Conservation (phyloP, 495 filamentous ascomycete genomes). For the Thermochaetoides thermophila region DNA sequence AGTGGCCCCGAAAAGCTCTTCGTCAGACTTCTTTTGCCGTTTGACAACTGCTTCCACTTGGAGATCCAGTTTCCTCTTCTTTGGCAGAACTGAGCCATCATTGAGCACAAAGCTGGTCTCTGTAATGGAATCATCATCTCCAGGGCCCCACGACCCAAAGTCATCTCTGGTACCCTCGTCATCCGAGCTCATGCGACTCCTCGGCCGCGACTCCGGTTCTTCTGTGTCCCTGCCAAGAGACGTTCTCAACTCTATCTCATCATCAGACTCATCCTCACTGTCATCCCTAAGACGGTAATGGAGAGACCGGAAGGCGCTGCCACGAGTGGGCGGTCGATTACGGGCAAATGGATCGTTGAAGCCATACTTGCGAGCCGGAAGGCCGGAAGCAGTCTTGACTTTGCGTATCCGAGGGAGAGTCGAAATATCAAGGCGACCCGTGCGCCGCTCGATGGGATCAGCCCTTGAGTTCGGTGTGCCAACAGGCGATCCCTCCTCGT, state of each 20-base stretch:
- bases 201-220: slow-evolving; percentile 65
- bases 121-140: slow-evolving; percentile 42
- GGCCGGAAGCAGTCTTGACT: slow-evolving; percentile 37
- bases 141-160: slow-evolving; percentile 26
- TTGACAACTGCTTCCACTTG: slow-evolving; percentile 50
- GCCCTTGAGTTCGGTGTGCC: slow-evolving; percentile 56
- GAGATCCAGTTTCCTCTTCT: slow-evolving; percentile 55
- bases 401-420: slow-evolving; percentile 61
- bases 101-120: slow-evolving; percentile 35
- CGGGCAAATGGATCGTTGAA: slow-evolving; percentile 71
- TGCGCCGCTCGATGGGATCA: slow-evolving; percentile 36
- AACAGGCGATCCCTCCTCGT: slow-evolving; percentile 41
- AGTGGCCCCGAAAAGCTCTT: slow-evolving; percentile 55
- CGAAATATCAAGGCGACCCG: slow-evolving; percentile 42
- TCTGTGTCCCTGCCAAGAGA: slow-evolving; percentile 60
- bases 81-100: slow-evolving; percentile 29
- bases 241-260: slow-evolving; percentile 28
- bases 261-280: slow-evolving; percentile 43
- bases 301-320: slow-evolving; percentile 32
- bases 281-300: slow-evolving; percentile 40
- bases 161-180: slow-evolving; percentile 53
- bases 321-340: slow-evolving; percentile 36
- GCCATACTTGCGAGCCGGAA: slow-evolving; percentile 45
- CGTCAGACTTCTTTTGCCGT: slow-evolving; percentile 58
- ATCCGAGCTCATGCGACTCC: slow-evolving; percentile 60